Percentiles rank a stretch among this genome's conserved stretches.
Conservation (phyloP, 164 flowering plant genomes). For the Berberis thunbergii region DNA sequence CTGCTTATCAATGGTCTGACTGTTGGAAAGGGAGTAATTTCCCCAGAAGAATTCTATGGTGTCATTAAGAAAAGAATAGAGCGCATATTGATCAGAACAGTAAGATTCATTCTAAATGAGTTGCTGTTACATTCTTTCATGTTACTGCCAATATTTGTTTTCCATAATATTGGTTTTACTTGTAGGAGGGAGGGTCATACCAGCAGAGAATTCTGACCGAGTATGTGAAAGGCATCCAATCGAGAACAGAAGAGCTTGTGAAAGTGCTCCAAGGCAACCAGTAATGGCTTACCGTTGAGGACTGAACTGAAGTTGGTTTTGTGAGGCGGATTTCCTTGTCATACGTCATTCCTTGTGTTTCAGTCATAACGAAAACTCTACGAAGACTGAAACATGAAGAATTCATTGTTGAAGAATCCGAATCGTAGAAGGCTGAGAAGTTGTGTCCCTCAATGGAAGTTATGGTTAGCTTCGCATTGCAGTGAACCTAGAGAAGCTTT, state of each 20-base stretch:
- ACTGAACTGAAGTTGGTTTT: no score
- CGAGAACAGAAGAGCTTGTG: conserved; percentile 63
- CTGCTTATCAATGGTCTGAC: conserved; percentile 60
- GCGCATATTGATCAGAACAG: conserved; percentile 68
- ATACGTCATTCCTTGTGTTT: neutral
- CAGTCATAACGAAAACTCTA: neutral
- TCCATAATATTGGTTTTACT: no score
- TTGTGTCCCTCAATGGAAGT: no score
- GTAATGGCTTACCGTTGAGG: neutral
- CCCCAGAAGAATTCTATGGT: conserved; percentile 58
- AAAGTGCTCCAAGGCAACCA: conserved; percentile 41
- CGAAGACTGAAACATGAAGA: no score
- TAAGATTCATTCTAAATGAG: conserved; percentile 16
- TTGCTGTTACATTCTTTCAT: neutral
- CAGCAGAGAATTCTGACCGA: conserved; percentile 71
- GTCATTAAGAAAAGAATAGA: conserved; percentile 76
- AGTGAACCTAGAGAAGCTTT: no score
- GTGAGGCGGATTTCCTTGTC: no score
- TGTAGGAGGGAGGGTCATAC: conserved; percentile 88
- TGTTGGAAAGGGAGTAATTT: conserved; percentile 61
- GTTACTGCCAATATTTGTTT: neutral
- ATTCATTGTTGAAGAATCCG: no score
- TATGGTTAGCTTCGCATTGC: no score
- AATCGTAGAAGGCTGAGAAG: no score
- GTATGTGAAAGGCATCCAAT: conserved; percentile 72